Base-by-base conservation (phyloP, 305 asterid genomes). In the Rubia peregrina region DNA sequence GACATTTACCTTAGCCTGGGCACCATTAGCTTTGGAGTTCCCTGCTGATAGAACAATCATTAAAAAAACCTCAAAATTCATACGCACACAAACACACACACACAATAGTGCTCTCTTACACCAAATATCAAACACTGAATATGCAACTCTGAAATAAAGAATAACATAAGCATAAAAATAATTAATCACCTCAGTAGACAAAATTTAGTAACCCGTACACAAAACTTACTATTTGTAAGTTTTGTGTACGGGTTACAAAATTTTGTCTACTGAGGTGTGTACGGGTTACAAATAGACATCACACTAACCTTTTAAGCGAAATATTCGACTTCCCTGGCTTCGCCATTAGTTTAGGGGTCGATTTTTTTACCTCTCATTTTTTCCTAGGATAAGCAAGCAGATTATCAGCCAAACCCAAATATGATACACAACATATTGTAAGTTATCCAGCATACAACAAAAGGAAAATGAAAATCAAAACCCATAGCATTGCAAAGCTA, bases 261-360 rank as follows among this genome's bases (percentile, higher is more conserved):
- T 57, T 1, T 2, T 60, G 12, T 30, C 12, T 3, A 5, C 26
- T 0, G 4, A 1, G 38, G 65, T 16, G 4, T 61, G 1, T 26
- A 30, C 13, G 7, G 26, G n/a, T n/a, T 13, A 17, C 63, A 13
- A 59, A 61, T 4, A 57, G n/a, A 46, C 30, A 1, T 21, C 53
- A 22, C 53, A 75, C 78, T 41, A 56, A 89, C 97, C 95, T 83
- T 77, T 85, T 89, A 30, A 81, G 75, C 44, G 88, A 83, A 83
- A 64, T 74, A 43, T 86, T 87, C 76, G 80, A 71, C 81, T 76
- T 85, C 12, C 76, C 84, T 16, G 73, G 89, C 85, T 84, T 86
- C 69, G 73, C 84, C 67, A 86, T 83, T 65, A 83, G 53, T 78
- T 79, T 92, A 62, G 85, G 57, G 75, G 53, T 80, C 57, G 64